A percentile compares a stretch with the other conserved stretches of the same genome.
Conservation (phyloP, 1,284 basidiomycete species). For the Melampsora larici-populina region DNA sequence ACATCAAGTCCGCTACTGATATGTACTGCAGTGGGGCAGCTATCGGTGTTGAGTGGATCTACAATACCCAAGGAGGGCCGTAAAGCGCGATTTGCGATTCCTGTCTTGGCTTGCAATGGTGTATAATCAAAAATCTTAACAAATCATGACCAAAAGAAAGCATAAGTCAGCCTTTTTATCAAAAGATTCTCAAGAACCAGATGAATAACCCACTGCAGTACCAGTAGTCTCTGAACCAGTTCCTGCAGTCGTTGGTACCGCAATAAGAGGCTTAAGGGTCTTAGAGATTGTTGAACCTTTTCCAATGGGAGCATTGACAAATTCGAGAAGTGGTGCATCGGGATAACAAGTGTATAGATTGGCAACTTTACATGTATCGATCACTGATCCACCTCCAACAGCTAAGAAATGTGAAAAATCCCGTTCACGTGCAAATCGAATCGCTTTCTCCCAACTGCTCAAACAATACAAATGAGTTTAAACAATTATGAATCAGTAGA, state of each 20-base stretch:
- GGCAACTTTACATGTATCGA: constrained; percentile 90
- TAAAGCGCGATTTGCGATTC: constrained; percentile 85
- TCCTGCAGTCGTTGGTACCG: constrained; percentile 91
- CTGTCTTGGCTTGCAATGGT: constrained; percentile 87
- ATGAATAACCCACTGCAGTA: constrained; percentile 61
- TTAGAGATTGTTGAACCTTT: constrained; percentile 80
- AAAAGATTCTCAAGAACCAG: background rate
- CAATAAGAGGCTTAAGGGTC: constrained; percentile 77
- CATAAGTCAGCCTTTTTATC: background rate
- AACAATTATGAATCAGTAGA: background rate
- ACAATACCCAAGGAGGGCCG: constrained; percentile 84
- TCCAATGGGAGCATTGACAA: constrained; percentile 93
- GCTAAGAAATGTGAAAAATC: constrained; percentile 92
- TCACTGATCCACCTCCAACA: constrained; percentile 90
- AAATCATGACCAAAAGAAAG: background rate
- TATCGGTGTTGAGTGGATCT: constrained; percentile 78
- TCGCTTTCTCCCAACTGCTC: constrained; percentile 73
- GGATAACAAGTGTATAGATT: constrained; percentile 78
- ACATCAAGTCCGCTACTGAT: constrained; percentile 90
- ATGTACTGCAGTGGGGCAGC: constrained; percentile 78
- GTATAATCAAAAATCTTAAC: constrained; percentile 75
- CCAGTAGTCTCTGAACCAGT: constrained; percentile 98
- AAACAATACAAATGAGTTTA: too few species aligned
- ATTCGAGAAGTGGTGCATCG: constrained; percentile 80
- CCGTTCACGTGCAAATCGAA: constrained; percentile 76